phyloP scores from a whole-genome alignment of 805 yeast genomes.

The Candida gorgasii region DNA sequence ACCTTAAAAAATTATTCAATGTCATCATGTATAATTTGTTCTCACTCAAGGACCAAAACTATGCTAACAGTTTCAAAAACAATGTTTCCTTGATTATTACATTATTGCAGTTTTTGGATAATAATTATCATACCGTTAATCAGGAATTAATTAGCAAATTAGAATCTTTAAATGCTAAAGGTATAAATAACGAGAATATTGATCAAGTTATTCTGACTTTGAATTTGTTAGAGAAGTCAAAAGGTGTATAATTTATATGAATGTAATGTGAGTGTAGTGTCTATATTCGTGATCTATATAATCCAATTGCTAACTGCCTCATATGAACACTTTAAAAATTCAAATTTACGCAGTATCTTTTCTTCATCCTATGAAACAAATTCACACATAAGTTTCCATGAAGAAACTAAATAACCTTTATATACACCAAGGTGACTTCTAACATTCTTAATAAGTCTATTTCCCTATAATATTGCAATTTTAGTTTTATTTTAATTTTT shows the following conservation, averaged over 20 bases:
- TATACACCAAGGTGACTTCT: no score
- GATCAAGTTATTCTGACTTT: neutral
- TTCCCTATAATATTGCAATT: no score
- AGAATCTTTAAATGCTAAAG: constrained; percentile 1
- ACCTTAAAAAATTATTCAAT: constrained; percentile 38
- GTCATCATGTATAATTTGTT: constrained; percentile 29
- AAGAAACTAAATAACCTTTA: no score
- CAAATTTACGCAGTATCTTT: no score
- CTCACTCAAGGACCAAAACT: constrained; percentile 2
- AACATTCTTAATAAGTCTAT: no score
- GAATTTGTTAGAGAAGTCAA: neutral
- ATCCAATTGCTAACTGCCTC: no score
- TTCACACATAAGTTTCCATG: no score
- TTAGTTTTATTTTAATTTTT: no score
- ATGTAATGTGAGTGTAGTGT: neutral
- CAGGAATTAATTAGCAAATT: constrained; percentile 1
- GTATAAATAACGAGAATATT: neutral
- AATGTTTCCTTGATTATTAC: constrained; percentile 7
- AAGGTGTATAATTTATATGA: neutral
- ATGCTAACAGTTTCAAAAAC: constrained; percentile 1
- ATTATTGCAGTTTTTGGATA: constrained; percentile 3
- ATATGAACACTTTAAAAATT: no score
- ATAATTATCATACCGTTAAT: constrained; percentile 4
- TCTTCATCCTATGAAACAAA: no score
- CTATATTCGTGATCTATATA: no score